Percentiles rank a stretch among this genome's conserved stretches.
Conservation (phyloP, 148 eudicot species). For the Bassia scoparia region DNA sequence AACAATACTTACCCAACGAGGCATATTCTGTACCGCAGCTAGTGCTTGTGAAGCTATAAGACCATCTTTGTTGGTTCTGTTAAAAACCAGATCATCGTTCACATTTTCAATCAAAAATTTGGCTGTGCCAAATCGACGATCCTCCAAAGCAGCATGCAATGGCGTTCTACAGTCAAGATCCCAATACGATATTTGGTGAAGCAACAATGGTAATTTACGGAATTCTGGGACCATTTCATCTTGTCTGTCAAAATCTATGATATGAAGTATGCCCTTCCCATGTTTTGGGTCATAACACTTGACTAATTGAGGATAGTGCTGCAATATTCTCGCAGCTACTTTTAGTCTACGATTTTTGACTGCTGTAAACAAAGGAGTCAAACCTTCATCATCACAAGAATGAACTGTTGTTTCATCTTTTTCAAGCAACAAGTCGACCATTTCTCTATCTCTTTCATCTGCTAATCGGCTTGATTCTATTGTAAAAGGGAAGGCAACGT, state of each 20-base stretch:
- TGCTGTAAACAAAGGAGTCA: slow-evolving; percentile 8
- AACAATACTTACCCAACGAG: neutral
- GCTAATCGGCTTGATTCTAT: too few species aligned
- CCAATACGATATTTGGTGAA: neutral
- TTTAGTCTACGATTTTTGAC: neutral
- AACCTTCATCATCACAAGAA: neutral
- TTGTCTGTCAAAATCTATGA: neutral
- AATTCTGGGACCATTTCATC: neutral
- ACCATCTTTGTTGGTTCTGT: neutral
- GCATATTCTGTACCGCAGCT: neutral
- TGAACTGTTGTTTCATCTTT: neutral
- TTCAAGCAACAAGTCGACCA: neutral
- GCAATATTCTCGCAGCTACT: neutral
- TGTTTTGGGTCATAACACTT: neutral
- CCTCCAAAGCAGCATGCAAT: neutral
- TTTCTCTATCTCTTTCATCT: neutral
- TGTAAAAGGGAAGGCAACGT: too few species aligned
- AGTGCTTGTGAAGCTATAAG: neutral
- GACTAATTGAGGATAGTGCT: neutral
- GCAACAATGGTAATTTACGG: neutral
- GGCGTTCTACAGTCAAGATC: neutral
- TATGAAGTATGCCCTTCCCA: neutral
- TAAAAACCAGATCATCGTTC: neutral
- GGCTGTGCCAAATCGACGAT: neutral
- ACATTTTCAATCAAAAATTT: neutral